Conservation (phyloP, 2,329 filamentous ascomycete species). For the Ophiobolus disseminans region DNA sequence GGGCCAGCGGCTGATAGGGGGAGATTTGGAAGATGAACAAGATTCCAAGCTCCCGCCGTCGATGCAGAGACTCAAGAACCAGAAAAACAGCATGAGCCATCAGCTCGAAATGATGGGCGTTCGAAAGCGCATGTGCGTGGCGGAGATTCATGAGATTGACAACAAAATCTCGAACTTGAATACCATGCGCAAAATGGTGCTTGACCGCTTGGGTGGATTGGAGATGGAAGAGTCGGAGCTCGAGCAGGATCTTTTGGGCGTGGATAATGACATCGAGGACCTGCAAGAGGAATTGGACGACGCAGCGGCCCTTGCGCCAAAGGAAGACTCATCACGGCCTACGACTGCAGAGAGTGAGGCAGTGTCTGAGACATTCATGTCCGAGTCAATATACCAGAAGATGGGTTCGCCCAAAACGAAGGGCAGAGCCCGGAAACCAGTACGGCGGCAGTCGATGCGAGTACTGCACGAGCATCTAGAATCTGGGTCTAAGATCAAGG, state of each 20-base stretch:
- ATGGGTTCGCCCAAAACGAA: slow-evolving; percentile 68
- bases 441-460: slow-evolving; percentile 84
- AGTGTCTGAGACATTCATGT: slow-evolving; percentile 77
- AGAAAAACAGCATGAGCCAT: slow-evolving; percentile 80
- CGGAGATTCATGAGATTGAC: slow-evolving; percentile 95
- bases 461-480: slow-evolving; percentile 95
- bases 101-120: slow-evolving; percentile 89
- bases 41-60: slow-evolving; percentile 67
- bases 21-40: slow-evolving; percentile 63
- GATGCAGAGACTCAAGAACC: slow-evolving; percentile 77
- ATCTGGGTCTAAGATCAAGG: slow-evolving; percentile 84
- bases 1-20: slow-evolving; percentile 74
- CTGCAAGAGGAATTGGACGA: slow-evolving; percentile 66
- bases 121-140: slow-evolving; percentile 96
- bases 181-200: slow-evolving; percentile 88
- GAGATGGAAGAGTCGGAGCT: slow-evolving; percentile 91
- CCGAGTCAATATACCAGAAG: slow-evolving; percentile 95
- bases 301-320: slow-evolving; percentile 55
- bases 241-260: slow-evolving; percentile 77
- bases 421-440: slow-evolving; percentile 60
- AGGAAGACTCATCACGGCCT: slow-evolving; percentile 40
- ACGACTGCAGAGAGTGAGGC: slow-evolving; percentile 63
- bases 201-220: slow-evolving; percentile 83
- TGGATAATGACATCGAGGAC: slow-evolving; percentile 69
- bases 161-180: slow-evolving; percentile 94